phyloP scores from a whole-genome alignment of 1,139 yeast genomes.

The Debaryomyces subglobosus region DNA sequence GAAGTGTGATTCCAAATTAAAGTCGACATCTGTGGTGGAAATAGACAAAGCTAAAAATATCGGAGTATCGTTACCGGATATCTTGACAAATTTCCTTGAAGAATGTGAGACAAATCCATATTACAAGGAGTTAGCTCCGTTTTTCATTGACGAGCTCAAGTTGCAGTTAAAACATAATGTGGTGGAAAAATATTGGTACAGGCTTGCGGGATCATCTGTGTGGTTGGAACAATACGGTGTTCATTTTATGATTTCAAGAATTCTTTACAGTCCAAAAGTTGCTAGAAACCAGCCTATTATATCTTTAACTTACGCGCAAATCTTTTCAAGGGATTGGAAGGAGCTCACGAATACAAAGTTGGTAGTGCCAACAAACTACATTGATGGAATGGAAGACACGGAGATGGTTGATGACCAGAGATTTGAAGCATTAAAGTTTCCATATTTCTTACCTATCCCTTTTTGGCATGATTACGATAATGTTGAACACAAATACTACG shows the following conservation, averaged over 20 bases:
- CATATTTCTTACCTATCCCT: slow-evolving; percentile 37
- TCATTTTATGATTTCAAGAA: slow-evolving; percentile 39
- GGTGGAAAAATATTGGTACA: slow-evolving; percentile 37
- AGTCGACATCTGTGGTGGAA: slow-evolving; percentile 15
- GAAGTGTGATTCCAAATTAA: slow-evolving; percentile 18
- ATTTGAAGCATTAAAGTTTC: slow-evolving; percentile 27
- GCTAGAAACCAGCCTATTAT: slow-evolving; percentile 35
- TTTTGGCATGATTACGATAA: slow-evolving; percentile 30
- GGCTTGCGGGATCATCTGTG: slow-evolving; percentile 43
- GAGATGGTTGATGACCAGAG: slow-evolving; percentile 13
- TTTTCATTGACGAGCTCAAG: slow-evolving; percentile 27
- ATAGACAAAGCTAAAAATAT: slow-evolving; percentile 24
- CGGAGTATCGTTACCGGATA: slow-evolving; percentile 23
- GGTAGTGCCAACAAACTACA: slow-evolving; percentile 34
- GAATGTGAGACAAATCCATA: slow-evolving; percentile 23
- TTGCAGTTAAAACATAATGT: slow-evolving; percentile 30
- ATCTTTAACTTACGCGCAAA: slow-evolving; percentile 40
- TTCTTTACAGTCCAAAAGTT: slow-evolving; percentile 34
- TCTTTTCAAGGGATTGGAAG: slow-evolving; percentile 42
- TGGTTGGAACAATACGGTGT: slow-evolving; percentile 46
- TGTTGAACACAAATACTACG: slow-evolving; percentile 31
- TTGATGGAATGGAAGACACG: slow-evolving; percentile 9
- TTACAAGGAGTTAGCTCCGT: slow-evolving; percentile 28
- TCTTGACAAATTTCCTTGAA: slow-evolving; percentile 20
- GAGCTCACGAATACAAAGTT: slow-evolving; percentile 35